Base-by-base conservation (phyloP, 169 alveolate species). In the Prorocentrum cordatum region DNA sequence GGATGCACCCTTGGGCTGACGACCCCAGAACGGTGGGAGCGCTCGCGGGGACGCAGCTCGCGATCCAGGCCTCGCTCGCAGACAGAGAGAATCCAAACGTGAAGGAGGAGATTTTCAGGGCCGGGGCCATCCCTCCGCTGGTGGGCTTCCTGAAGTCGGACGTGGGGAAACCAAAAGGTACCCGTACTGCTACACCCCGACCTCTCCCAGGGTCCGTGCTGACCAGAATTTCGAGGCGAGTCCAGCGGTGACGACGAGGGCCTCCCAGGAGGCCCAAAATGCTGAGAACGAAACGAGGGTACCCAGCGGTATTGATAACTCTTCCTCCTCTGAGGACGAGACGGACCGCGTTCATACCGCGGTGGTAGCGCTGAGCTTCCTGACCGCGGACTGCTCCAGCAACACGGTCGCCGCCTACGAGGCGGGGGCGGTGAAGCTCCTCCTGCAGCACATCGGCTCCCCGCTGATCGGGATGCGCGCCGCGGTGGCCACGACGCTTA, bases 1-100 rank as follows among this genome's bases (percentile, higher is more conserved):
- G 94, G 47, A 91, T 96, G 94, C 99, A 96, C 86, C 97, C 98
- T 10, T 96, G 99, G 98, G 99, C 99, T 5, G 97, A 95, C 10
- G 96, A 95, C 83, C 99, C 99, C 27, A 95, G 93, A 87, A 96
- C 98, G n/a, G 95, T 96, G 38, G 98, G 98, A 22, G 97, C 98
- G n/a, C 93, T 96, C 29, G 97, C 99, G 9, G 98, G 98, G 39
- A 96, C 97, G 22, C 98, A 96, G 92, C 92, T 96, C 88, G 98
- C 98, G n/a, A 95, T 96, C 45, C 92, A 95, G 33, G 98, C 99
- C 22, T 93, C 95, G 1, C 92, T 92, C 27, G 95, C 93, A 33
- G 91, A 68, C 9, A 42, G 77, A 91, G 95, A 90, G 83, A 94
- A 94, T 62, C 95, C 95, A n/a, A 94, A 94, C 64, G 85, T 93